Conservation (phyloP, 306 rosid species). For the Acacia acuminata region DNA sequence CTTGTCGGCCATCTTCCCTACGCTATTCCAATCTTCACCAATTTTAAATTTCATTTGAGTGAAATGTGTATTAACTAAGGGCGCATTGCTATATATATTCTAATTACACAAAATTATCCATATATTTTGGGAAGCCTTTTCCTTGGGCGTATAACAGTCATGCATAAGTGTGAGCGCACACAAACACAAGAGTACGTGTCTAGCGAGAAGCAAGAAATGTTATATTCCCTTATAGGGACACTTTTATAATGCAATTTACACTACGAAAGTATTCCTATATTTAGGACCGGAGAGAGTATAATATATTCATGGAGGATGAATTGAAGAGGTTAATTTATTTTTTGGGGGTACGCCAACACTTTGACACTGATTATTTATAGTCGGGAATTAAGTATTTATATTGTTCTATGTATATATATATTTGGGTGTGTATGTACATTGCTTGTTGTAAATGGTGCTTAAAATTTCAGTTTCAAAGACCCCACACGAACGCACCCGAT, state of each 20-base stretch:
- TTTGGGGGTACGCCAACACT: neutral
- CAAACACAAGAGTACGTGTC: neutral
- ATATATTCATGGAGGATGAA: neutral
- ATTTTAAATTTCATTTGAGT: neutral
- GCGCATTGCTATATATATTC: neutral
- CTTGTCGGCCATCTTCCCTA: conserved; percentile 75
- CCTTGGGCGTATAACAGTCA: neutral
- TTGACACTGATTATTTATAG: conserved; percentile 27
- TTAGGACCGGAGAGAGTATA: too few relatives aligned
- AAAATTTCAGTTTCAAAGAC: conserved; percentile 23
- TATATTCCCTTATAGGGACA: too few relatives aligned
- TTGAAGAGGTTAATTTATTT: neutral
- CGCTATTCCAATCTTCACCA: conserved; percentile 27
- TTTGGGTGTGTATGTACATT: neutral
- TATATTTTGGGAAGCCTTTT: neutral
- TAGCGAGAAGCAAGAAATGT: neutral
- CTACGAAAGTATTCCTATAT: too few relatives aligned
- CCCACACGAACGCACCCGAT: conserved; percentile 24
- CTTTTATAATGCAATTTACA: too few relatives aligned
- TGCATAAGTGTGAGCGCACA: neutral
- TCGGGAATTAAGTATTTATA: conserved; percentile 19
- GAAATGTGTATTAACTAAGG: neutral
- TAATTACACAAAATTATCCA: neutral
- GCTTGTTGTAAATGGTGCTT: neutral
- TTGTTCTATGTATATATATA: neutral